A percentile compares a stretch with the other conserved stretches of the same genome.
Evolutionary conservation across 2,329 filamentous ascomycete species (phyloP).

Genomic region (Pseudophaeomoniella oleicola): DNA sequence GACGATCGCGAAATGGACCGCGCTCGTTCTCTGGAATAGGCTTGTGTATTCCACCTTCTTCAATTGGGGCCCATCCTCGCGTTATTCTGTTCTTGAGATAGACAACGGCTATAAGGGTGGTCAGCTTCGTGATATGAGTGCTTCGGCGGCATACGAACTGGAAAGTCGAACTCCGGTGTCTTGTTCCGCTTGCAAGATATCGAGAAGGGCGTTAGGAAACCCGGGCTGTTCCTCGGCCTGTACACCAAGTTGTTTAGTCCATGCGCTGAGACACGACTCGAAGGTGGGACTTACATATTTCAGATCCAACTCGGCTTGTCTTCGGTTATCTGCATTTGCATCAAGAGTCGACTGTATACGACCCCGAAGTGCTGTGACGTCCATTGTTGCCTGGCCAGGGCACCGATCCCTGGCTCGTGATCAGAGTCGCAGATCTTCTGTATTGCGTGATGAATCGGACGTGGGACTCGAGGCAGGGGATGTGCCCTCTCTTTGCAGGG

Average conservation of each 20-base stretch:
- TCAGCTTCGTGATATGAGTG: constrained; percentile 4
- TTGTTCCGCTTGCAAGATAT: constrained; percentile 80
- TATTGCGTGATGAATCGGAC: too few relatives aligned
- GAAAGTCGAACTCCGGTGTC: constrained; percentile 73
- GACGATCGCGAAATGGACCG: constrained; percentile 66
- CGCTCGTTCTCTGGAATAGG: constrained; percentile 84
- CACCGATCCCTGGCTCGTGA: neutral
- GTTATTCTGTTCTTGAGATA: constrained; percentile 97
- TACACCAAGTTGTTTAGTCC: constrained; percentile 24
- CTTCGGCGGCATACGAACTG: constrained; percentile 44
- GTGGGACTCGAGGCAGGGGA: too few relatives aligned
- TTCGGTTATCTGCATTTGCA: constrained; percentile 44
- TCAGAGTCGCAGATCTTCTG: neutral
- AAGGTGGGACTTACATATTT: constrained; percentile 32
- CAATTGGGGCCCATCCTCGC: constrained; percentile 70
- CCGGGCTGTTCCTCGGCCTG: constrained; percentile 83
- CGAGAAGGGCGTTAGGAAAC: constrained; percentile 79
- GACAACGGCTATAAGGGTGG: constrained; percentile 56
- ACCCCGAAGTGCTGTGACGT: constrained; percentile 45
- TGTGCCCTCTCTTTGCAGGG: too few relatives aligned
- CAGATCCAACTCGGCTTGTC: constrained; percentile 49
- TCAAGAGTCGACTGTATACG: constrained; percentile 51
- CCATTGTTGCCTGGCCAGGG: constrained; percentile 31
- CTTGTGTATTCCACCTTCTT: constrained; percentile 58
- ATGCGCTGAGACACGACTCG: too few relatives aligned